phyloP scores from a whole-genome alignment of 768 basidiomycete species.

The Boletales sp. region DNA sequence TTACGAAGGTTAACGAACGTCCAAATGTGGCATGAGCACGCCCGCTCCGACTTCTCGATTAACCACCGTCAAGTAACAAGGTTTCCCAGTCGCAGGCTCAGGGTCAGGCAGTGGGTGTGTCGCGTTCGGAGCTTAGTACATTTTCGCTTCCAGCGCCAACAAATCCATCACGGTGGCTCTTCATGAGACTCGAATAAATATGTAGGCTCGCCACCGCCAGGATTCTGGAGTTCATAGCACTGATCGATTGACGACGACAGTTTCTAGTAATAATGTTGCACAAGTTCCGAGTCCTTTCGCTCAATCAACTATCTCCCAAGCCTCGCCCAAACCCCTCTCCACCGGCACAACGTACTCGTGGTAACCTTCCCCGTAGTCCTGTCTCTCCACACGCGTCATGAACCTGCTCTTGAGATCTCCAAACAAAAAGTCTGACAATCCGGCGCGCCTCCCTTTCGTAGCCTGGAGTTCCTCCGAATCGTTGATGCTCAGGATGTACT shows the following conservation, averaged over 20 bases:
- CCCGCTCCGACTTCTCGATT: no score
- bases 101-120: conserved; percentile 28
- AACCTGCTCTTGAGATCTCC: background rate
- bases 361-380: background rate
- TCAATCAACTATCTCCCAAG: conserved; percentile 4
- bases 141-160: no score
- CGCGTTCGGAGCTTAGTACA: no score
- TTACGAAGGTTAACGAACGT: no score
- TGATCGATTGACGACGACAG: no score
- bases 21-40: no score
- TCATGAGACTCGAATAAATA: no score
- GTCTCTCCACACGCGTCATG: background rate
- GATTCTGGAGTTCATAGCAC: no score
- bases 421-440: background rate
- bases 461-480: background rate
- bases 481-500: background rate
- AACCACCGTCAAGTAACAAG: background rate
- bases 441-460: background rate
- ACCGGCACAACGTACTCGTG: background rate
- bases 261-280: no score
- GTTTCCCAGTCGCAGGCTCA: conserved; percentile 2
- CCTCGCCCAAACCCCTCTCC: background rate
- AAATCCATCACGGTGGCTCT: no score
- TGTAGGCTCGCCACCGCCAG: no score
- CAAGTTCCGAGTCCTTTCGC: no score